A percentile compares a stretch with the other conserved stretches of the same genome.
These are phyloP conservation scores for Exophiala alcalophila DNA, from an alignment of 2,329 filamentous ascomycete species.

Conservation along the genomic window DNA sequence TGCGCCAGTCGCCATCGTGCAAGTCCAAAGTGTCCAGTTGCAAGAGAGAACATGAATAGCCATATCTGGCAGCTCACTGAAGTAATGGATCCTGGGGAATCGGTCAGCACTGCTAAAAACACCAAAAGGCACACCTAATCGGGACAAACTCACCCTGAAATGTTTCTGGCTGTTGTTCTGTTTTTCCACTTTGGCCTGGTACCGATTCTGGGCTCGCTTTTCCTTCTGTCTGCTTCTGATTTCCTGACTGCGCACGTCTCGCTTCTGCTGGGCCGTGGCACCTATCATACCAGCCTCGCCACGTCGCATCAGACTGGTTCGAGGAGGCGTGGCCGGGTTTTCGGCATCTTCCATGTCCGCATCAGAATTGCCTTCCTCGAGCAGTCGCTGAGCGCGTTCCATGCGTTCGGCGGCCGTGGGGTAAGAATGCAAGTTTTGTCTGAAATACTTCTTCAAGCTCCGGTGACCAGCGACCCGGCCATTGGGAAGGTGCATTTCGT, in stretches of 20 bases:
- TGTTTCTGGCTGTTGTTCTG: constrained; percentile 75
- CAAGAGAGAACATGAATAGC: neutral
- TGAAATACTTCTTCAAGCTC: constrained; percentile 81
- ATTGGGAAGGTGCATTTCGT: constrained; percentile 87
- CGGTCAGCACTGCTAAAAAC: constrained; percentile 10
- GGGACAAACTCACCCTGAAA: constrained; percentile 54
- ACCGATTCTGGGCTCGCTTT: constrained; percentile 59
- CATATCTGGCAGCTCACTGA: constrained; percentile 19
- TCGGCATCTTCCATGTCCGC: constrained; percentile 44
- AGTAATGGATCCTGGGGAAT: constrained; percentile 26
- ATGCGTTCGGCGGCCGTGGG: constrained; percentile 74
- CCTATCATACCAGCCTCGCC: constrained; percentile 78
- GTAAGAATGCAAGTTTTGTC: constrained; percentile 85
- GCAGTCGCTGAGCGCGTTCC: constrained; percentile 43
- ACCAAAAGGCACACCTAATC: neutral
- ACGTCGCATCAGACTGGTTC: constrained; percentile 55
- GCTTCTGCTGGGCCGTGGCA: constrained; percentile 71
- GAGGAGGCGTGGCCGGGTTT: constrained; percentile 22
- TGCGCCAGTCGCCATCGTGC: no score
- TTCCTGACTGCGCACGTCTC: constrained; percentile 63
- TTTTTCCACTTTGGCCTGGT: constrained; percentile 69
- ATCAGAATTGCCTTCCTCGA: constrained; percentile 49
- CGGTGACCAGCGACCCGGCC: constrained; percentile 88
- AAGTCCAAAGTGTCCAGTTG: no score
- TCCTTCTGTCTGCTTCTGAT: constrained; percentile 66